Conservation (phyloP, 495 filamentous ascomycete species). For the Rostrohypoxylon terebratum region DNA sequence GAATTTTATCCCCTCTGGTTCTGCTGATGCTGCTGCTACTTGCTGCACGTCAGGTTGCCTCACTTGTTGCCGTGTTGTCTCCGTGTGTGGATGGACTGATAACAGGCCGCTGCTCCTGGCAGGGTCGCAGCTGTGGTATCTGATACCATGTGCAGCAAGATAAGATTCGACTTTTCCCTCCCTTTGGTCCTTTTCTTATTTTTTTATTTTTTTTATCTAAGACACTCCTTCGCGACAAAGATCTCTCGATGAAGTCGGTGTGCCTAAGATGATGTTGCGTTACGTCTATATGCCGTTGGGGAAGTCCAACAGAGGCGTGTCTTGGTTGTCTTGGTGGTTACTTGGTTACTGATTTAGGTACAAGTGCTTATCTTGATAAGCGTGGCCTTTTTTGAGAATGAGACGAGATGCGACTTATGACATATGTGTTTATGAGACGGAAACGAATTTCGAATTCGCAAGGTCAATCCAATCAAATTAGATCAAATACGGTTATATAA, state of each 20-base stretch:
- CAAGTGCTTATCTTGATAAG: background rate
- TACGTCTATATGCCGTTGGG: background rate
- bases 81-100: constrained; percentile 34
- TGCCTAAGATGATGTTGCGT: background rate
- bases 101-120: constrained; percentile 25
- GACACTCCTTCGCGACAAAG: background rate
- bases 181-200: background rate
- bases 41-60: constrained; percentile 42
- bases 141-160: constrained; percentile 31
- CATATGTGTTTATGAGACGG: background rate
- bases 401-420: background rate
- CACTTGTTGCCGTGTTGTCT: constrained; percentile 19
- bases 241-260: background rate
- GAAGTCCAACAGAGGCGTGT: background rate
- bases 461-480: background rate
- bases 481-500: background rate
- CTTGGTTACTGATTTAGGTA: background rate
- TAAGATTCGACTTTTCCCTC: constrained; percentile 2
- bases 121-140: constrained; percentile 33
- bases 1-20: constrained; percentile 11
- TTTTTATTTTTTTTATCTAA: constrained; percentile 2
- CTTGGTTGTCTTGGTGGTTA: background rate
- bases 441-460: background rate
- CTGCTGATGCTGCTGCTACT: background rate
- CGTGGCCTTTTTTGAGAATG: constrained; percentile 1